These are phyloP conservation scores for Nepenthes gracilis DNA, from an alignment of 148 eudicot genomes.

Conservation along the genomic window DNA sequence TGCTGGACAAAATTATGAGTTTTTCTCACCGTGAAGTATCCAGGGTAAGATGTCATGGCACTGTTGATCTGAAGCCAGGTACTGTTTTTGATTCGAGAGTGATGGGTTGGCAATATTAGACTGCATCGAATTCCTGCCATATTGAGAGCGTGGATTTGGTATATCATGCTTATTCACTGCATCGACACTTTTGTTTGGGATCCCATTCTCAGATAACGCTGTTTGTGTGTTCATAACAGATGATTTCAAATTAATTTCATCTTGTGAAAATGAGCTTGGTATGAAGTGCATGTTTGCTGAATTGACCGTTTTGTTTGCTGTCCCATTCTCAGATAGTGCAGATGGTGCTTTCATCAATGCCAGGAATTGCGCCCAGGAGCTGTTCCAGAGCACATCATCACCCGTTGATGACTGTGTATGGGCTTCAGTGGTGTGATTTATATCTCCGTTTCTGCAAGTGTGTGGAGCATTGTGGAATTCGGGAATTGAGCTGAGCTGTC, in stretches of 20 bases:
- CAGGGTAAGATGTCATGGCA: conserved; percentile 4
- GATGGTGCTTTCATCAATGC: conserved; percentile 3
- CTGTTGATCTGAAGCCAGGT: conserved; percentile 5
- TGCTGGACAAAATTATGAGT: neutral
- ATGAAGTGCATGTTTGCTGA: neutral
- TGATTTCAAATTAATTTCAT: neutral
- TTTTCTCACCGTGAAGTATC: neutral
- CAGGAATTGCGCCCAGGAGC: conserved; percentile 21
- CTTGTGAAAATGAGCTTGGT: conserved; percentile 11
- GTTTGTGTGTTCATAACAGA: neutral
- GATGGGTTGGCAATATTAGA: conserved; percentile 14
- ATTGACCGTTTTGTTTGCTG: neutral
- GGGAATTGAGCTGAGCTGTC: neutral
- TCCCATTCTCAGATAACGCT: neutral
- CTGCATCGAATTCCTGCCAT: conserved; percentile 9
- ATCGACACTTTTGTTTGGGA: neutral
- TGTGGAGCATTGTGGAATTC: neutral
- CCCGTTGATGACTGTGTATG: conserved; percentile 8
- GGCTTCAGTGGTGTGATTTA: conserved; percentile 1
- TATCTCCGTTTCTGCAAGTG: neutral
- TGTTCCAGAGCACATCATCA: conserved; percentile 3
- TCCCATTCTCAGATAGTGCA: conserved; percentile 5
- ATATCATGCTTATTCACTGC: neutral
- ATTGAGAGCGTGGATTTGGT: neutral
- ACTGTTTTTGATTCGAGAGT: conserved; percentile 7